Evolutionary conservation across 441 rosid genomes (phyloP).

Genomic region (Mallotus japonicus): DNA sequence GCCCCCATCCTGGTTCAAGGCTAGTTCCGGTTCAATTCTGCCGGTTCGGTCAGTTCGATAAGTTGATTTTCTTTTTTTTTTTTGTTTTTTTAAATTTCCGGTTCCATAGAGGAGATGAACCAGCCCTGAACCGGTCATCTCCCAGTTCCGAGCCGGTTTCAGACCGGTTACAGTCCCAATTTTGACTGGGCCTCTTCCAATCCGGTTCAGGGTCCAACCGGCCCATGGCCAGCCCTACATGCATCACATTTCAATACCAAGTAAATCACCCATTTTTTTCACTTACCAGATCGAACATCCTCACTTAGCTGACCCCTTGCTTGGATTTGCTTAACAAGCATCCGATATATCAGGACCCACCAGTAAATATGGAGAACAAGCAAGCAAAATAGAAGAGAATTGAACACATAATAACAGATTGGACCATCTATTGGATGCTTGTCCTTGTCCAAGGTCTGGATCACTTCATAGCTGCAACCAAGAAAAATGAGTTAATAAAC

Average conservation of each 20-base stretch:
- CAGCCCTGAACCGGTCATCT: no score
- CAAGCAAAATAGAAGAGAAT: slow-evolving; percentile 75
- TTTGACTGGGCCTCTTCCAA: no score
- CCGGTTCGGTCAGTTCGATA: no score
- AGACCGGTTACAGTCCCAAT: no score
- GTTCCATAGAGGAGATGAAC: no score
- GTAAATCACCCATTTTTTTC: not conserved
- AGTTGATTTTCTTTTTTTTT: no score
- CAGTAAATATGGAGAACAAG: slow-evolving; percentile 94
- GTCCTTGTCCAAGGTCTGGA: slow-evolving; percentile 56
- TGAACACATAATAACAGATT: slow-evolving; percentile 74
- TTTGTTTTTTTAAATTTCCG: no score
- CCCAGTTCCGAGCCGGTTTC: no score
- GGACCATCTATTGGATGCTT: slow-evolving; percentile 76
- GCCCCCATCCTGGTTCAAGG: no score
- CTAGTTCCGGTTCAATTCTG: no score
- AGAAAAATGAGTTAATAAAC: not conserved
- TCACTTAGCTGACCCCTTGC: slow-evolving; percentile 85
- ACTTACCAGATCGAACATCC: slow-evolving; percentile 95
- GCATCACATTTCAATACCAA: not conserved
- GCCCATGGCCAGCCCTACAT: not conserved
- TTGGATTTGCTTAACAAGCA: slow-evolving; percentile 95
- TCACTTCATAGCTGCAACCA: slow-evolving; percentile 76
- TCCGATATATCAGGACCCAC: slow-evolving; percentile 93
- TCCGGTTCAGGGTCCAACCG: no score